Evolutionary conservation across 371 early-diverging fungal genomes (phyloP), one percentile per base, ranked within the genome.

Genomic region (Rhizopus arrhizus): DNA sequence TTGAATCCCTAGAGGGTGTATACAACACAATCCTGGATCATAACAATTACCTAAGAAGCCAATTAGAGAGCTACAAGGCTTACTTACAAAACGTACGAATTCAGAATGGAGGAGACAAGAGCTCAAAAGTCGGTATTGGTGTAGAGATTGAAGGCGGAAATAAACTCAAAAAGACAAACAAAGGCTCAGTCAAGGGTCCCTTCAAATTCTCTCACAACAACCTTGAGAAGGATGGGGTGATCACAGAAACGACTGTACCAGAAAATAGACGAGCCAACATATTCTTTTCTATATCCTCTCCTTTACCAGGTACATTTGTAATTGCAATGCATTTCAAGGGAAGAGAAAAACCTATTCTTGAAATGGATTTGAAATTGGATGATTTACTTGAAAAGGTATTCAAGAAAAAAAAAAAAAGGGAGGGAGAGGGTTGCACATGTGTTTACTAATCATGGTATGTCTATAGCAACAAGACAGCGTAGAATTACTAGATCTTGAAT

Each of bases 351-450:
- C 89, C 97, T 2, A 94, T 97, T 55, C 71, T 97, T 59, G 94
- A 95, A 76, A 95, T 97, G 95, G 95, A 95, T 74, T 81, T 96
- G 65, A 92, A 94, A 61, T 78, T 96, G 35, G 97, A 96, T 68
- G 97, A 96, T 73, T 75, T 96, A 63, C 78, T 96, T 43, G 95
- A 95, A 74, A 94, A 94, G 80, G 88, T 87, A 80, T 61, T 12
- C 22, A 33, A 12, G 5, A 32, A 31, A 16, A 13, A 22, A 22
- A 22, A 22, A 22, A 2, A 2, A 2, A 22, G 22, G 22, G 2
- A 22, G 22, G 22, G 22, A 22, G 22, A 22, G 22, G 22, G 2
- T 22, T 0, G 2, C 2, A 22, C 22, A 22, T 22, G 22, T 22
- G 1, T 22, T 22, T 22, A 22, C 22, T 22, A 22, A 58, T 12